Evolutionary conservation across 2,329 filamentous ascomycete genomes (phyloP), one percentile per base, ranked within the genome.

Genomic region (Hypomyces perniciosus): DNA sequence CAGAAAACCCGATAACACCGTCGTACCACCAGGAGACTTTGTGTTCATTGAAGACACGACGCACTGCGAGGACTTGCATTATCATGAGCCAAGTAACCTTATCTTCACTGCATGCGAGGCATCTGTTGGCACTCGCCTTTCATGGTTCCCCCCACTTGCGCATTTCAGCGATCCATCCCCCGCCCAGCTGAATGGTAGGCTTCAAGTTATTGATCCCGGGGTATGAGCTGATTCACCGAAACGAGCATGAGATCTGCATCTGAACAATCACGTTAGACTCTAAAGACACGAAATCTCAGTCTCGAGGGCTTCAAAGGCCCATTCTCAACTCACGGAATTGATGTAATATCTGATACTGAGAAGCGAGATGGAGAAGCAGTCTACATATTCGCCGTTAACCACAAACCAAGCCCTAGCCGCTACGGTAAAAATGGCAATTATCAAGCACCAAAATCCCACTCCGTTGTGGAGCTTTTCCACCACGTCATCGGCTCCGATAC

Each of bases 301-400:
- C 30, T 51, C 4, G 48, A 51, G 10, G 44, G 48, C 9, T 84
- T 83, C 54, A 52, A 72, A 2, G 71, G 71, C 0, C 70, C 78
- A 0, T 82, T 84, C 45, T 59, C 77, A 5, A 81, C 81, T 0
- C 81, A 85, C 55, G 81, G 81, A 1, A 80, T 85, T 54, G 79
- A 81, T 52, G 69, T 85, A 6, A 70, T 81, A n/a, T 61, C 68
- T 3, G 78, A 83, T 54, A 73, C 72, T 0, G 58, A 71, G 2
- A 43, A 48, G 43, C 34, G 63, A 2, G 54, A 53, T 3, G 61
- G 61, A 8, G 60, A 68, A 1, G 65, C 76, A 0, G 75, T 84
- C 5, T 84, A 81, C 56, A 77, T 85, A 42, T 80, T 79, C 48
- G 80, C 77, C 0, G 63, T 85, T 45, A 85, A 85, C 56, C 82